Base-by-base conservation (phyloP, 305 asterid genomes). In the Salvia sclarea region DNA sequence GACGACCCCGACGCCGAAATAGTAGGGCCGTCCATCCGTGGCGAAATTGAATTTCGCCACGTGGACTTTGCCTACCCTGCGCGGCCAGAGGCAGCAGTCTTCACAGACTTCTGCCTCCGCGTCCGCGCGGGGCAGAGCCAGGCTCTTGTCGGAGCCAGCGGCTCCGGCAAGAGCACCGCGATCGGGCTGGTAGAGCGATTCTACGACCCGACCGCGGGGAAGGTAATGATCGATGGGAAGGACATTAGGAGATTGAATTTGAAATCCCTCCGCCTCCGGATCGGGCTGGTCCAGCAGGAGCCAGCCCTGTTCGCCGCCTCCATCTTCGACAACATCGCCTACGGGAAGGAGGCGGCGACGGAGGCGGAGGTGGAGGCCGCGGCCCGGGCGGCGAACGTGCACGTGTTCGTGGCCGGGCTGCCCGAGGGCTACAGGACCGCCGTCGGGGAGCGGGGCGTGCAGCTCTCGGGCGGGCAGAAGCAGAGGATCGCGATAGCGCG, bases 121-220 rank as follows among this genome's bases (percentile, higher is more conserved):
- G 90, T 95, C 63, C 90, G 97, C 1, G 98, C 99, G 0, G 98
- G 99, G 37, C 96, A 85, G 44, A 94, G 99, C 84, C 98, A 94
- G 74, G 99, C 99, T 2, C 93, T 94, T 0, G 98, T 94, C 0
- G 99, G 99, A 3, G 93, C 99, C 0, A 94, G 97, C 16, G 98
- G 99, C 10, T 94, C 97, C 0, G 99, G 99, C 0, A 94, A 94
- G 78, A 94, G 99, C 73, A 82, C 97, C 0, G 96, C 91, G 0
- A 88, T 94, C 2, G 91, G 94, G 0, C 61, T 94, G 54, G 84
- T 94, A 0, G 96, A 89, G 78, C 77, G 99, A 47, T 95, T 95
- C 62, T 95, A 95, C 1, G 99, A 95, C 63, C 99, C 99, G 0
- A 61, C 73, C 0, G 79, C 76, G 0, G 99, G 99, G 20, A 91